Conservation (phyloP, 805 yeast genomes). For the Kurtzmaniella fragi region DNA sequence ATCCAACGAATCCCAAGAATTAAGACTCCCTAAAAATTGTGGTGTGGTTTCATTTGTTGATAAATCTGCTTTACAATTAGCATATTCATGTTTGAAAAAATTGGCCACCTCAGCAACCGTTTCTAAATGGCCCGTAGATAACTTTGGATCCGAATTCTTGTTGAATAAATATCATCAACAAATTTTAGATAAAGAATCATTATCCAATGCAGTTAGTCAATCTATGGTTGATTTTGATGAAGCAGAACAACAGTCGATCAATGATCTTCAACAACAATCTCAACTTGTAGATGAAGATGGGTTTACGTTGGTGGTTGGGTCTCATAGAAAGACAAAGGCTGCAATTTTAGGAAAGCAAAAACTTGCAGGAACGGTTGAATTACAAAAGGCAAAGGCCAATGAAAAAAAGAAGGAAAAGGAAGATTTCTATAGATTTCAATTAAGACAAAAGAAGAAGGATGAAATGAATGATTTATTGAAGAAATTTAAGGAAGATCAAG, state of each 20-base stretch:
- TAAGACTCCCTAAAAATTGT: conserved; percentile 65
- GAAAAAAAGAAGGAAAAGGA: conserved; percentile 71
- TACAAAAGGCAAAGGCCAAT: conserved; percentile 40
- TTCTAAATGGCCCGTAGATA: conserved; percentile 35
- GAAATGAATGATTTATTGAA: conserved; percentile 83
- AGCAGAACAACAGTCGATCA: conserved; percentile 60
- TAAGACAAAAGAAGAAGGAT: conserved; percentile 86
- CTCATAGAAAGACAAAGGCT: conserved; percentile 76
- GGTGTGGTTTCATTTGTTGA: conserved; percentile 75
- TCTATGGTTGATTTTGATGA: conserved; percentile 64
- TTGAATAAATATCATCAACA: conserved; percentile 27
- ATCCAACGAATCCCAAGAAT: conserved; percentile 16
- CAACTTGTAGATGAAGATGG: conserved; percentile 87
- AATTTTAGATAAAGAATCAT: conserved; percentile 43
- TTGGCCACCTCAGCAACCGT: conserved; percentile 20
- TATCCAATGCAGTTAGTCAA: conserved; percentile 53
- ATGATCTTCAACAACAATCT: conserved; percentile 49
- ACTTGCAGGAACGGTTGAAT: conserved; percentile 31
- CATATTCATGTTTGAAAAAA: conserved; percentile 58
- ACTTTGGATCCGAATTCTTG: conserved; percentile 40
- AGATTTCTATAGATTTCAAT: conserved; percentile 94
- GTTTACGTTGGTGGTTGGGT: conserved; percentile 83
- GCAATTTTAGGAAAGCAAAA: conserved; percentile 59
- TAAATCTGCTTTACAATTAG: conserved; percentile 58
- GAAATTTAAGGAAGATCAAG: conserved; percentile 90